Evolutionary conservation across 176 grass and related monocot genomes (phyloP).

Genomic region (Musa troglodytarum): DNA sequence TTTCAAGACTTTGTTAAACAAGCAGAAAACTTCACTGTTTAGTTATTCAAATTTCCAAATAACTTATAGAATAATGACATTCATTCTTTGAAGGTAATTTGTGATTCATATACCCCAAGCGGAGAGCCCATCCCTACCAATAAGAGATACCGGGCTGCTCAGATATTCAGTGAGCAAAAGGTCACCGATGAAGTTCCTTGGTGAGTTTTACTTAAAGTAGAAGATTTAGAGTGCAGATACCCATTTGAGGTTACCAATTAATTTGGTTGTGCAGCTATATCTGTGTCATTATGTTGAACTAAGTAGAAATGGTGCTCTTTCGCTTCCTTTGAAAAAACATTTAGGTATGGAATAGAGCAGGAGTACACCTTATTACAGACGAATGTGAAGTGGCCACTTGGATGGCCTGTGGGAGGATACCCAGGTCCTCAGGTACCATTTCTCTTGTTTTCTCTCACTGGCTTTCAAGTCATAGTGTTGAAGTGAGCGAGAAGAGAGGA

Average conservation of each 20-base stretch:
- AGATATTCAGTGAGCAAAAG: constrained; percentile 71
- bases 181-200: constrained; percentile 73
- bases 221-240: not conserved
- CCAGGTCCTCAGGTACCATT: constrained; percentile 87
- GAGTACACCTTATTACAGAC: constrained; percentile 92
- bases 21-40: not conserved
- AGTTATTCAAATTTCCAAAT: not conserved
- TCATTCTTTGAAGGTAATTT: constrained; percentile 44
- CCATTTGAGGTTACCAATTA: not conserved
- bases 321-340: constrained; percentile 1
- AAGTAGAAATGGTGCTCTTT: constrained; percentile 4
- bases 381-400: constrained; percentile 94
- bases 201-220: constrained; percentile 31
- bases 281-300: not conserved
- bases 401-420: constrained; percentile 94
- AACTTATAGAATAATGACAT: not conserved
- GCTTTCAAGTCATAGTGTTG: not conserved
- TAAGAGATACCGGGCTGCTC: constrained; percentile 57
- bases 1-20: not conserved
- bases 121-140: constrained; percentile 78
- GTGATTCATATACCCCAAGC: constrained; percentile 63
- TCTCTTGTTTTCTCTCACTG: not conserved
- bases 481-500: not conserved
- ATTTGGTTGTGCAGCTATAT: not conserved
- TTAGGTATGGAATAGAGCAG: constrained; percentile 93